These are phyloP conservation scores for Phaeophleospora eucalypticola DNA, from an alignment of 2,329 filamentous ascomycete species.

Conservation along the genomic window DNA sequence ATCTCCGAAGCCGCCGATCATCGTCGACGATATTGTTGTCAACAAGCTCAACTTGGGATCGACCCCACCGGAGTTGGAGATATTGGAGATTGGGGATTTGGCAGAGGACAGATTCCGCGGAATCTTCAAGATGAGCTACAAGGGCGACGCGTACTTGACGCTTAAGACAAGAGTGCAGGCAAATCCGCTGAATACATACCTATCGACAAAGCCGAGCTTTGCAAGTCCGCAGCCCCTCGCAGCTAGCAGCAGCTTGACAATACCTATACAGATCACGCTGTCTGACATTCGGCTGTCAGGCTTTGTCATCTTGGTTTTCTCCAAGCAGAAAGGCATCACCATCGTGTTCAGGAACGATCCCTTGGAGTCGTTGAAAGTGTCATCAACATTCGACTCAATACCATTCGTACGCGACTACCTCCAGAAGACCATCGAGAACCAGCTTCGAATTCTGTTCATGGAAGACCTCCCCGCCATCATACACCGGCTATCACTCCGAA, in stretches of 20 bases:
- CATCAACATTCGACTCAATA: slow-evolving; percentile 97
- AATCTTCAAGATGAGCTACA: slow-evolving; percentile 99
- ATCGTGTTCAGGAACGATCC: slow-evolving; percentile 98
- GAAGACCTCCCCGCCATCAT: slow-evolving; percentile 96
- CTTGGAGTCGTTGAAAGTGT: slow-evolving; percentile 95
- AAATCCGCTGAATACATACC: slow-evolving; percentile 93
- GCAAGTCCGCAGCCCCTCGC: slow-evolving; percentile 90
- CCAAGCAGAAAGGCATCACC: slow-evolving; percentile 92
- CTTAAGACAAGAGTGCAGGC: slow-evolving; percentile 95
- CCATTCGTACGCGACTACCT: slow-evolving; percentile 97
- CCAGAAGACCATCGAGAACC: slow-evolving; percentile 91
- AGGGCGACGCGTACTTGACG: slow-evolving; percentile 90
- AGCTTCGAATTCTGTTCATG: slow-evolving; percentile 92
- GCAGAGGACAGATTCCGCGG: slow-evolving; percentile 95
- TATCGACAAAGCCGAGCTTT: slow-evolving; percentile 85
- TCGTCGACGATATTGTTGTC: slow-evolving; percentile 98
- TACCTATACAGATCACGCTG: slow-evolving; percentile 93
- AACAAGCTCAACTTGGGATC: slow-evolving; percentile 96
- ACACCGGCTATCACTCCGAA: slow-evolving; percentile 78
- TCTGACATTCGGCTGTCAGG: slow-evolving; percentile 94
- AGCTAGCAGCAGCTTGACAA: slow-evolving; percentile 86
- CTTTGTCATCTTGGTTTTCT: slow-evolving; percentile 97
- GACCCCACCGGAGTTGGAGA: slow-evolving; percentile 90
- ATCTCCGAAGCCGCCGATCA: slow-evolving; percentile 94
- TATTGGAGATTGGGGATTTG: slow-evolving; percentile 93